These are phyloP conservation scores for Beauveria sp. DNA, from an alignment of 2,329 filamentous ascomycete species.

Conservation along the genomic window DNA sequence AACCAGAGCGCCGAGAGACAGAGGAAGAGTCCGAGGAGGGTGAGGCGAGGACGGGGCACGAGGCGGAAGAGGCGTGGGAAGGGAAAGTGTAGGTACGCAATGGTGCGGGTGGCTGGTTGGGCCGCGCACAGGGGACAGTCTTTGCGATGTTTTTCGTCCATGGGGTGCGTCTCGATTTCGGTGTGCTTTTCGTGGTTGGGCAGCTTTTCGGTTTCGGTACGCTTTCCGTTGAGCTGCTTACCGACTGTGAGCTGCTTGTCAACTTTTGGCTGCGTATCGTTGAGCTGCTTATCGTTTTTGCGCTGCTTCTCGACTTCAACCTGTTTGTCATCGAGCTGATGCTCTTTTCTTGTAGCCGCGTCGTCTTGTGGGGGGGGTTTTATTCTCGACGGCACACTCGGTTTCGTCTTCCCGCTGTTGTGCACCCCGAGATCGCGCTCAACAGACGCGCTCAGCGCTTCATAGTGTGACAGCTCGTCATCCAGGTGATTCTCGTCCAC, in stretches of 20 bases:
- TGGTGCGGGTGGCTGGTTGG: constrained; percentile 6
- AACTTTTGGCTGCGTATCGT: not conserved
- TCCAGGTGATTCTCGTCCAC: not conserved
- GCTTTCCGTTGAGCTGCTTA: not conserved
- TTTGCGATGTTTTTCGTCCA: not conserved
- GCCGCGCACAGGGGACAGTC: constrained; percentile 9
- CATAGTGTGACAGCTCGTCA: constrained; percentile 10
- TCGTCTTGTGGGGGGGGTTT: not conserved
- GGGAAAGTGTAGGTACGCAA: constrained; percentile 34
- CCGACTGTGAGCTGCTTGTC: not conserved
- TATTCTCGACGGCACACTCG: not conserved
- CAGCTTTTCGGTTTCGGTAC: not conserved
- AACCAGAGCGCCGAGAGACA: constrained; percentile 45
- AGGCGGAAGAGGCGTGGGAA: constrained; percentile 40
- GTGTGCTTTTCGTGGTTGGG: not conserved
- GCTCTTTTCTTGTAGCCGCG: no score
- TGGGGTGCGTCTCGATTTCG: not conserved
- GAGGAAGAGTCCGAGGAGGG: constrained; percentile 39
- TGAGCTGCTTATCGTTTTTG: not conserved
- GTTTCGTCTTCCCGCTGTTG: not conserved
- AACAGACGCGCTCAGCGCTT: constrained; percentile 5
- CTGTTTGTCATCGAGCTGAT: not conserved
- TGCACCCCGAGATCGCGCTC: constrained; percentile 2
- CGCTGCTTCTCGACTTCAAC: not conserved
- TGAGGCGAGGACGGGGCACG: constrained; percentile 38